These are phyloP conservation scores for Magnaporthales sp. DNA, from an alignment of 2,329 filamentous ascomycete species.

Conservation along the genomic window DNA sequence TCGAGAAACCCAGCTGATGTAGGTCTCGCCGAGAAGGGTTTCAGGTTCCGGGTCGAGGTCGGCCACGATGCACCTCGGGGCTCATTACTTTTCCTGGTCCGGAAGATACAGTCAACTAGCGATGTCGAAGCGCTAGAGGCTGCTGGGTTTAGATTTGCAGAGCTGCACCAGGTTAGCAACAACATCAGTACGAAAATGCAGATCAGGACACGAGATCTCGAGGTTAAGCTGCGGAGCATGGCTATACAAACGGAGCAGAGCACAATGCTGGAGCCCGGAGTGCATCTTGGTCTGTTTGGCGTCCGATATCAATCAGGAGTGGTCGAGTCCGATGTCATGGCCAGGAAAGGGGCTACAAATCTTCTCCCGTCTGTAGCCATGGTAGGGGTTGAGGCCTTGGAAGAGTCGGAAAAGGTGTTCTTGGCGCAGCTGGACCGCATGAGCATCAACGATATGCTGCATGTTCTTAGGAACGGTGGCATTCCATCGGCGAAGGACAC, in stretches of 20 bases:
- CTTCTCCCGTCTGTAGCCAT: conserved; percentile 52
- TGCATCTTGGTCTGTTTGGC: conserved; percentile 51
- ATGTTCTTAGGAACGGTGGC: conserved; percentile 26
- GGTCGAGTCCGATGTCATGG: conserved; percentile 55
- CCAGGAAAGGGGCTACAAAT: conserved; percentile 45
- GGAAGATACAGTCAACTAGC: conserved; percentile 43
- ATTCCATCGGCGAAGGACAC: conserved; percentile 29
- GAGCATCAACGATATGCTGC: conserved; percentile 28
- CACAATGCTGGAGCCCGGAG: conserved; percentile 38
- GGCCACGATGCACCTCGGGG: conserved; percentile 52
- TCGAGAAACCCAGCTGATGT: conserved; percentile 12
- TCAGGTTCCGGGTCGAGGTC: conserved; percentile 7
- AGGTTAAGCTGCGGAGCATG: conserved; percentile 54
- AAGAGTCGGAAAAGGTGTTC: conserved; percentile 45
- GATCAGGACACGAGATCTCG: conserved; percentile 55
- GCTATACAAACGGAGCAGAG: conserved; percentile 43
- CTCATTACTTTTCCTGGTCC: conserved; percentile 73
- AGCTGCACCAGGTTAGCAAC: conserved; percentile 56
- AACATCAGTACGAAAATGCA: conserved; percentile 68
- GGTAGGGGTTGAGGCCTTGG: conserved; percentile 23
- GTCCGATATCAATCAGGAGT: conserved; percentile 41
- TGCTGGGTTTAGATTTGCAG: conserved; percentile 70
- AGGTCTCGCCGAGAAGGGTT: conserved; percentile 32
- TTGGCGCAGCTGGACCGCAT: conserved; percentile 39
- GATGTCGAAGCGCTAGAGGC: conserved; percentile 60